Evolutionary conservation across 2,329 filamentous ascomycete species (phyloP).

Genomic region (Paraphaeosphaeria minitans): DNA sequence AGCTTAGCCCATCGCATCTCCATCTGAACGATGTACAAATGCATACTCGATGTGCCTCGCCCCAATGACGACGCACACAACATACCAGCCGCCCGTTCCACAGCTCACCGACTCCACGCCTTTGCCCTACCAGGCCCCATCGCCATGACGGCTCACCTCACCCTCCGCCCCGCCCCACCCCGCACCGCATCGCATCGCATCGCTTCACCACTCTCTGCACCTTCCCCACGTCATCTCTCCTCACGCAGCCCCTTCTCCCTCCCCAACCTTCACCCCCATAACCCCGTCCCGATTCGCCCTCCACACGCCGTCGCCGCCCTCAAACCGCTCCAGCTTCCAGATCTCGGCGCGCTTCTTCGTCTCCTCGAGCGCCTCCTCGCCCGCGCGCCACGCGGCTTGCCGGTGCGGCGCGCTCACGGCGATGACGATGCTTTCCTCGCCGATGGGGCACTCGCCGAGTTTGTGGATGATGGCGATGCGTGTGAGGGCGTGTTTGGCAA

Average conservation of each 20-base stretch:
- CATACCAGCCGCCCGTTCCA: background rate
- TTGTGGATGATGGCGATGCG: slow-evolving; percentile 83
- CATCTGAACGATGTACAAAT: background rate
- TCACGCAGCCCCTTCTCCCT: background rate
- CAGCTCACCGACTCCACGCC: slow-evolving; percentile 5
- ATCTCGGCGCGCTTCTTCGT: slow-evolving; percentile 90
- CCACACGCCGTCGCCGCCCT: slow-evolving; percentile 78
- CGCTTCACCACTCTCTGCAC: background rate
- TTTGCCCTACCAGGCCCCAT: background rate
- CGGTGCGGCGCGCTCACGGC: slow-evolving; percentile 84
- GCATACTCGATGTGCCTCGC: slow-evolving; percentile 14
- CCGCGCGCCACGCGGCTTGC: slow-evolving; percentile 82
- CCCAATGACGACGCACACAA: slow-evolving; percentile 1
- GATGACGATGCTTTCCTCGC: slow-evolving; percentile 92
- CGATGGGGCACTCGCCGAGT: slow-evolving; percentile 82
- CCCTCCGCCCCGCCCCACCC: background rate
- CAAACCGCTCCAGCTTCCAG: slow-evolving; percentile 93
- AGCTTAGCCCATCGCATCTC: background rate
- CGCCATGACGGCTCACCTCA: slow-evolving; percentile 3
- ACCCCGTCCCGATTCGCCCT: slow-evolving; percentile 82
- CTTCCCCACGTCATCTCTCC: background rate
- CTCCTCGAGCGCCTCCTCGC: slow-evolving; percentile 85
- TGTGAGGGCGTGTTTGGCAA: slow-evolving; percentile 66
- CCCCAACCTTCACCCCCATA: slow-evolving; percentile 56
- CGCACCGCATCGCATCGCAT: background rate